Percentiles rank a stretch among this genome's conserved stretches.
Evolutionary conservation across 768 basidiomycete genomes (phyloP).

Genomic region (Podaxis sp.): DNA sequence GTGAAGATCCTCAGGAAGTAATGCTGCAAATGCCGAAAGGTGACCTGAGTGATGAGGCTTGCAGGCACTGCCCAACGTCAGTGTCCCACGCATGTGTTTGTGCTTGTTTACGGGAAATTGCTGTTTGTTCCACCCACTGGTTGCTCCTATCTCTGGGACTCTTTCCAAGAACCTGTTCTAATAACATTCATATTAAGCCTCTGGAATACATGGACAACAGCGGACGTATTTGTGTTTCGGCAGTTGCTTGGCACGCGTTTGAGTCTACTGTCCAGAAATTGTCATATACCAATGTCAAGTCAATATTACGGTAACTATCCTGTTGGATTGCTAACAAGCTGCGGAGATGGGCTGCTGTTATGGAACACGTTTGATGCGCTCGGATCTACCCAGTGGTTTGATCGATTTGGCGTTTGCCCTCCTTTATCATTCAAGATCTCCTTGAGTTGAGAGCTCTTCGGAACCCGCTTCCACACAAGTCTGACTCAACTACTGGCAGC

Average conservation of each 20-base stretch:
- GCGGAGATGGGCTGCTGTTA: background rate
- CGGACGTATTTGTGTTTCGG: too few relatives aligned
- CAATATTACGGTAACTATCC: background rate
- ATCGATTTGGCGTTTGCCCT: background rate
- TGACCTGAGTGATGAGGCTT: too few relatives aligned
- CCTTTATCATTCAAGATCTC: background rate
- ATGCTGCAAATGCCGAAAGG: background rate
- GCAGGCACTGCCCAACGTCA: conserved; percentile 3
- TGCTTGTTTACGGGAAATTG: background rate
- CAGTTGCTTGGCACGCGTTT: background rate
- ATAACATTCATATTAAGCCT: too few relatives aligned
- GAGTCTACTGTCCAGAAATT: background rate
- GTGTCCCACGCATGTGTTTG: conserved; percentile 7
- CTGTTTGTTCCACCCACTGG: background rate
- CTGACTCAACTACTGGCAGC: background rate
- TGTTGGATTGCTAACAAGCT: background rate
- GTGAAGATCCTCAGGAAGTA: background rate
- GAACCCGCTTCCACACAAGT: background rate
- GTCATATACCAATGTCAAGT: background rate
- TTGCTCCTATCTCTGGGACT: too few relatives aligned
- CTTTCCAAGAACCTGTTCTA: too few relatives aligned
- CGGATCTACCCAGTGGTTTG: background rate
- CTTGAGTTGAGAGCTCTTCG: background rate
- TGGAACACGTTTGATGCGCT: background rate
- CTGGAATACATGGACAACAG: too few relatives aligned